These are phyloP conservation scores for Lineolata rhizophorae DNA, from an alignment of 495 filamentous ascomycete species.

Conservation along the genomic window DNA sequence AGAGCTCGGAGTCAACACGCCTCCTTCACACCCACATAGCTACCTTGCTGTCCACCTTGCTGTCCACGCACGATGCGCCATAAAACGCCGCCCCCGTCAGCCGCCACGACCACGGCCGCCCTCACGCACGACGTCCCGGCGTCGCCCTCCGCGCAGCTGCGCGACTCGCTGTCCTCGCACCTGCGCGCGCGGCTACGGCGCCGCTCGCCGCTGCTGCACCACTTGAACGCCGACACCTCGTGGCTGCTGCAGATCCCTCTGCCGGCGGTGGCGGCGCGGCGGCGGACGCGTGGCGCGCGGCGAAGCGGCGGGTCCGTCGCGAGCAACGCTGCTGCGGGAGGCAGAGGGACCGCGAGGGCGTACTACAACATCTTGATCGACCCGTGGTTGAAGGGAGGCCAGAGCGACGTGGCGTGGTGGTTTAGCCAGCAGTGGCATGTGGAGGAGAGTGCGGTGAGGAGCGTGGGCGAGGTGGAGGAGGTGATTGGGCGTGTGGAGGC, in stretches of 20 bases:
- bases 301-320: slow-evolving; percentile 11
- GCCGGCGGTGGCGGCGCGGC: no score
- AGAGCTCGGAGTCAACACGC: no score
- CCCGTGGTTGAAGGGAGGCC: slow-evolving; percentile 29
- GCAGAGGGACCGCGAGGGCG: no score
- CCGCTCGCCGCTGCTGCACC: slow-evolving; percentile 27
- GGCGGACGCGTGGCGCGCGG: no score
- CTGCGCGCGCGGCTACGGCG: slow-evolving; percentile 14
- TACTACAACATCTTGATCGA: slow-evolving; percentile 35
- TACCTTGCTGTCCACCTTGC: no score
- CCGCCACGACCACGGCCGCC: no score
- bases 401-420: slow-evolving; percentile 29
- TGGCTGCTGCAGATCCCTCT: slow-evolving; percentile 33
- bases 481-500: slow-evolving; percentile 13
- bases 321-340: no score
- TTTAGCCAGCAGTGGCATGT: slow-evolving; percentile 35
- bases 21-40: no score
- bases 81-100: no score
- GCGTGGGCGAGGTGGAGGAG: slow-evolving; percentile 14
- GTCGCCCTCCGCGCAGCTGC: slow-evolving; percentile 15
- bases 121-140: background rate
- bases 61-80: no score
- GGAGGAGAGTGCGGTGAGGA: slow-evolving; percentile 22
- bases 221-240: slow-evolving; percentile 35
- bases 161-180: slow-evolving; percentile 13